phyloP scores from a whole-genome alignment of 1,139 yeast species.

The Suhomyces guaymorum region DNA sequence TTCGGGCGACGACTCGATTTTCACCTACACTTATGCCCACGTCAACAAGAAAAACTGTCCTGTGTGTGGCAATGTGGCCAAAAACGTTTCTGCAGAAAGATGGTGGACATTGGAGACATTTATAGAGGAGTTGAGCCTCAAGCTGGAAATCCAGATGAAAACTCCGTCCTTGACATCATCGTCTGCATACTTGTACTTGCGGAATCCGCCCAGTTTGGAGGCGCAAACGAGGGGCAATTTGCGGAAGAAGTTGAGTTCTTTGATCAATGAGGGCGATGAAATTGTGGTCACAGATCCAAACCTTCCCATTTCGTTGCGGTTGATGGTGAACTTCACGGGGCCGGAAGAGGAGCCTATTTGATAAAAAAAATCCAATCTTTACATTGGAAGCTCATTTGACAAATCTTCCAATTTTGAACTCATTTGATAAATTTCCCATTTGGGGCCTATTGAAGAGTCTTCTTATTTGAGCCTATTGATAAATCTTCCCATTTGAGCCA shows the following conservation, averaged over 20 bases:
- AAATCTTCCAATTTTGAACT: no score
- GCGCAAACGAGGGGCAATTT: slow-evolving; percentile 52
- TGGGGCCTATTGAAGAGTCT: no score
- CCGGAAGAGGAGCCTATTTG: slow-evolving; percentile 2
- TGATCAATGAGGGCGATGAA: slow-evolving; percentile 50
- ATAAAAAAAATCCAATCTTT: no score
- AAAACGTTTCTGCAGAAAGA: slow-evolving; percentile 30
- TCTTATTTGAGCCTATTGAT: no score
- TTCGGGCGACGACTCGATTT: slow-evolving; percentile 75
- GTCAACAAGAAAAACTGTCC: slow-evolving; percentile 64
- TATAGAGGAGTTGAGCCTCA: slow-evolving; percentile 38
- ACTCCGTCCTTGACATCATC: slow-evolving; percentile 55
- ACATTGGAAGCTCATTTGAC: no score
- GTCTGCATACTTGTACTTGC: slow-evolving; percentile 46
- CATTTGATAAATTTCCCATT: no score
- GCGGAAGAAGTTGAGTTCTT: slow-evolving; percentile 30
- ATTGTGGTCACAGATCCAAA: slow-evolving; percentile 58
- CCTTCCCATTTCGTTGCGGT: slow-evolving; percentile 47
- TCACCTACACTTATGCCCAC: slow-evolving; percentile 69
- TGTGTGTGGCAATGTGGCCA: slow-evolving; percentile 64
- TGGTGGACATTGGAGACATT: slow-evolving; percentile 52
- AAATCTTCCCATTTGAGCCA: no score
- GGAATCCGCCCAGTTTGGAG: slow-evolving; percentile 53
- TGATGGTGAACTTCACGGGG: slow-evolving; percentile 16
- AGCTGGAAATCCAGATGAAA: slow-evolving; percentile 43